These are phyloP conservation scores for Suillus weaverae DNA, from an alignment of 768 basidiomycete genomes.

Conservation along the genomic window DNA sequence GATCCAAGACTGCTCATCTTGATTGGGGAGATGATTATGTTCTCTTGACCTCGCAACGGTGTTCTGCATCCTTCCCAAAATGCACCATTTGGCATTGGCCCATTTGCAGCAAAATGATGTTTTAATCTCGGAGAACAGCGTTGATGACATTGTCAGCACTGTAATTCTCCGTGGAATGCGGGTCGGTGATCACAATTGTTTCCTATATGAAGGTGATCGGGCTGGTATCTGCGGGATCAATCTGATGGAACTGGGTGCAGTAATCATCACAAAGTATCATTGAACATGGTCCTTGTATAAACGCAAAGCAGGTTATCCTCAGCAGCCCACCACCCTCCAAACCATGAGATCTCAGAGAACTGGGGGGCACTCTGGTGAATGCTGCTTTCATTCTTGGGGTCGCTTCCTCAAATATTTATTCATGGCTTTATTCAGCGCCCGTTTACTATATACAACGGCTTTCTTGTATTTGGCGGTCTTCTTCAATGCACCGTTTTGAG, in stretches of 20 bases:
- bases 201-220: neutral
- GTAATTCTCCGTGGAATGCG: neutral
- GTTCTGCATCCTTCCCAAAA: neutral
- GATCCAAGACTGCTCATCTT: neutral
- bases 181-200: neutral
- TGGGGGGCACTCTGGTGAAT: neutral
- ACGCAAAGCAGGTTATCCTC: neutral
- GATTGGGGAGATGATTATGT: neutral
- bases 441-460: constrained; percentile 21
- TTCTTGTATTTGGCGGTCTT: constrained; percentile 23
- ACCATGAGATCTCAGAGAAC: neutral
- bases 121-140: neutral
- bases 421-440: constrained; percentile 16
- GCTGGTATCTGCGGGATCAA: neutral
- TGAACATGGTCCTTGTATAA: neutral
- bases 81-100: neutral
- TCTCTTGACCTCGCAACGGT: neutral
- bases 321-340: neutral
- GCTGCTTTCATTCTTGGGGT: neutral
- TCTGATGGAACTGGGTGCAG: neutral
- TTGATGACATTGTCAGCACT: neutral
- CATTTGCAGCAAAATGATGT: neutral
- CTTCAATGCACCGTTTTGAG: constrained; percentile 18
- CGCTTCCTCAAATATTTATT: constrained; percentile 11
- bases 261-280: neutral